Base-by-base conservation (phyloP, 1,284 basidiomycete species). In the Malassezia japonica region DNA sequence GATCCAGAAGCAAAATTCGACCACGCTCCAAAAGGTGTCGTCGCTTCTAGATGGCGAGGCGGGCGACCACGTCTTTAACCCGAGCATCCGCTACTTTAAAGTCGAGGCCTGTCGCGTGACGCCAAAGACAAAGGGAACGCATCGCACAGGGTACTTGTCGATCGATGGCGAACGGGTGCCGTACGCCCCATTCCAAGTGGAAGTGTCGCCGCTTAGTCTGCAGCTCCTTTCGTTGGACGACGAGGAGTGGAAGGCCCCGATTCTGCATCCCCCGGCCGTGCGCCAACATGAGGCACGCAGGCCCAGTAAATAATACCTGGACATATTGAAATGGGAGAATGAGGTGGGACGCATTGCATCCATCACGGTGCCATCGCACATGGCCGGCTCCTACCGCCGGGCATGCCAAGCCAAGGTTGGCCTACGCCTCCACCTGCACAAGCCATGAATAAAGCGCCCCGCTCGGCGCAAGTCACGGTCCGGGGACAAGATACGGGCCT, bases 81-180 rank as follows among this genome's bases (percentile, higher is more conserved):
- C 49, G 12, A 54, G 56, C 2, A 49, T 70, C 43, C 48, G 50
- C 4, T 72, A 72, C 36, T 40, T 65, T 55, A 70, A 72, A 38
- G 64, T 63, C 3, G 61, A 66, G 33, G 70, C 68, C 15, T 51
- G 64, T 10, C 60, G 70, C 1, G 65, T 72, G 23, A 66, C 64
- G 36, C 70, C 70, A 0, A 51, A 69, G 41, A 56, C 46, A 36
- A 51, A 69, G 41, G 56, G 46, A 36, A 44, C 46, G 42, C 43
- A 62, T 20, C 62, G 62, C 44, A 49, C 59, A 3, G 38, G 27
- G 12, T 54, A 48, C 42, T 44, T 65, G 27, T 62, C 58, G 35
- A 77, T 88, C 50, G 91, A 96, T 66, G 91, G 91, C 15, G 91
- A 96, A 75, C 73, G 76, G 13, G 85, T 83, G 64, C 83, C 84